phyloP scores from a whole-genome alignment of 768 basidiomycete genomes.

The Psilocybe cyanescens region DNA sequence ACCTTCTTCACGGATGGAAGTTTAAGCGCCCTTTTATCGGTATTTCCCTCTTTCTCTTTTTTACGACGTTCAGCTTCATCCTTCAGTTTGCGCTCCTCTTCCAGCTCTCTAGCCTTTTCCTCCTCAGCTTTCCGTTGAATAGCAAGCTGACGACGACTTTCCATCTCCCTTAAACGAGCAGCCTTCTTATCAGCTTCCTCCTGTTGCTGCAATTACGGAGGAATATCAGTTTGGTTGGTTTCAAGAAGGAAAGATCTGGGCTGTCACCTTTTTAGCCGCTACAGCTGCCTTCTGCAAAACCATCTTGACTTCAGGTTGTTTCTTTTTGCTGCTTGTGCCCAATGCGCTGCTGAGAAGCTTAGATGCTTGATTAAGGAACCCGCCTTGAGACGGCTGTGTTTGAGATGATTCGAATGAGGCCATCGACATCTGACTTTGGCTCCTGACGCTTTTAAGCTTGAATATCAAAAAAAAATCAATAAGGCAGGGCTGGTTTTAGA shows the following conservation, averaged over 20 bases:
- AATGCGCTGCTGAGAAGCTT: slow-evolving; percentile 71
- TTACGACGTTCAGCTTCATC: slow-evolving; percentile 80
- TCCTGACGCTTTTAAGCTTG: slow-evolving; percentile 33
- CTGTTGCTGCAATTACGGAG: slow-evolving; percentile 67
- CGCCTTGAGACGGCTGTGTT: slow-evolving; percentile 57
- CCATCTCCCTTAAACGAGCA: slow-evolving; percentile 78
- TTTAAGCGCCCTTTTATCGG: slow-evolving; percentile 69
- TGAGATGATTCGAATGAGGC: slow-evolving; percentile 51
- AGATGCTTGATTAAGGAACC: slow-evolving; percentile 73
- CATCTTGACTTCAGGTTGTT: slow-evolving; percentile 78
- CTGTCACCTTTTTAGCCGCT: slow-evolving; percentile 82
- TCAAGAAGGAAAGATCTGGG: background rate
- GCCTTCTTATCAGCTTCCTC: slow-evolving; percentile 84
- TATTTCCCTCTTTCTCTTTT: slow-evolving; percentile 79
- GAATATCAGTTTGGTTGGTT: background rate
- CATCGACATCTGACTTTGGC: slow-evolving; percentile 60
- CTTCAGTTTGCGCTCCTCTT: slow-evolving; percentile 73
- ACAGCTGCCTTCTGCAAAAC: slow-evolving; percentile 77
- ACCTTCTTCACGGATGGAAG: slow-evolving; percentile 60
- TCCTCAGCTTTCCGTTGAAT: slow-evolving; percentile 80
- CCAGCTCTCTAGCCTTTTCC: slow-evolving; percentile 62
- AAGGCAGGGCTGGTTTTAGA: background rate
- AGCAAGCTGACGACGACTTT: slow-evolving; percentile 73
- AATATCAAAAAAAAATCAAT: slow-evolving; percentile 5
- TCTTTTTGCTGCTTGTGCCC: slow-evolving; percentile 66